These are phyloP conservation scores for Globisporangium cylindrosporum DNA, from an alignment of 352 stramenopile genomes.

Conservation along the genomic window DNA sequence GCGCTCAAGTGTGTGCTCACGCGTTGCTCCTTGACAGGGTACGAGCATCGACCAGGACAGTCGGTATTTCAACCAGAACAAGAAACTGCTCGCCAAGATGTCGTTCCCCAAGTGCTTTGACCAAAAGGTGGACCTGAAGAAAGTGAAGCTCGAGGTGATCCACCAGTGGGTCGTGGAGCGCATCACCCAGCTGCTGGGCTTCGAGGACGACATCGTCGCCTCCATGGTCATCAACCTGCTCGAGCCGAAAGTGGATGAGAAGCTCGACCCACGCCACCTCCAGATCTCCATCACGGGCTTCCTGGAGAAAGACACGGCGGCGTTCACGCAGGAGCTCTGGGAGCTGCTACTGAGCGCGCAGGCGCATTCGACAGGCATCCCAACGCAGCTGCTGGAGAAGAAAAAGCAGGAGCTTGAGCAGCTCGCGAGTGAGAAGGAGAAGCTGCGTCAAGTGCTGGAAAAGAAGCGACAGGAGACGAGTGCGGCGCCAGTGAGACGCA, in stretches of 20 bases:
- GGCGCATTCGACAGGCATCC: conserved; percentile 84
- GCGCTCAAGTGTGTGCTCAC: neutral
- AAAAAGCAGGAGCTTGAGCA: conserved; percentile 89
- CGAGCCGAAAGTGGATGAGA: conserved; percentile 72
- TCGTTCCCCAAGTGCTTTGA: conserved; percentile 78
- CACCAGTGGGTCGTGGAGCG: conserved; percentile 85
- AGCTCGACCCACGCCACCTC: conserved; percentile 79
- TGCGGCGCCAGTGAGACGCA: conserved; percentile 5
- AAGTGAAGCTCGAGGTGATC: conserved; percentile 91
- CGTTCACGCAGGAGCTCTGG: conserved; percentile 91
- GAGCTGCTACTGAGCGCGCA: conserved; percentile 87
- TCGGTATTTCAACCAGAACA: conserved; percentile 83
- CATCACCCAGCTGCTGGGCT: conserved; percentile 85
- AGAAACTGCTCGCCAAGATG: conserved; percentile 87
- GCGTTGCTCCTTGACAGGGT: conserved; percentile 26
- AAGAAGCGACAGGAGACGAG: conserved; percentile 37
- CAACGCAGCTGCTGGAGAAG: conserved; percentile 79
- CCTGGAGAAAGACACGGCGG: conserved; percentile 82
- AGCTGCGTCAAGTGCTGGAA: conserved; percentile 58
- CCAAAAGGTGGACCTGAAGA: conserved; percentile 79
- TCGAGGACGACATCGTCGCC: conserved; percentile 92
- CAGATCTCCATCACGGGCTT: conserved; percentile 90
- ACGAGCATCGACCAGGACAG: conserved; percentile 79
- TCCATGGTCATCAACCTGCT: conserved; percentile 82
- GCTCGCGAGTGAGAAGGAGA: conserved; percentile 51